Evolutionary conservation across 306 rosid species (phyloP).

Genomic region (Sechiopsis laciniata): DNA sequence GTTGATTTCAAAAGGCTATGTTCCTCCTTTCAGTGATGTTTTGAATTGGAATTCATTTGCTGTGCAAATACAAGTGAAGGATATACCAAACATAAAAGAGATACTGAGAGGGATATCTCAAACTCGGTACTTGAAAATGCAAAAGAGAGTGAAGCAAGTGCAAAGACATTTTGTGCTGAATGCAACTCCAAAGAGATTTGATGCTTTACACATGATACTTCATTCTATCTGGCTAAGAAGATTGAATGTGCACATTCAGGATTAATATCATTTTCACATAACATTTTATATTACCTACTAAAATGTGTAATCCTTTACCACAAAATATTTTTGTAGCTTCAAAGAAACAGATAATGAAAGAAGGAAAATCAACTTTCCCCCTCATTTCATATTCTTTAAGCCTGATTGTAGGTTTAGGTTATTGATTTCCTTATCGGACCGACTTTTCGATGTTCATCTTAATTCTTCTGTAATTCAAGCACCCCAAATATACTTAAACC

Average conservation of each 20-base stretch:
- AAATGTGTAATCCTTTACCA: background rate
- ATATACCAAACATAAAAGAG: conserved; percentile 31
- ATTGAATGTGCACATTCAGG: conserved; percentile 18
- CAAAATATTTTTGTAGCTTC: no score
- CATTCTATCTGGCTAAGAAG: conserved; percentile 45
- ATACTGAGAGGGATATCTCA: conserved; percentile 37
- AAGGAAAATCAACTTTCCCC: no score
- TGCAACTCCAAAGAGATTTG: conserved; percentile 35
- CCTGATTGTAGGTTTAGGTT: no score
- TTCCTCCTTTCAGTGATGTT: conserved; percentile 45
- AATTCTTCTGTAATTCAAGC: no score
- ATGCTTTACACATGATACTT: conserved; percentile 39
- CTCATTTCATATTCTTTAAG: no score
- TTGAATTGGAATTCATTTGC: conserved; percentile 39
- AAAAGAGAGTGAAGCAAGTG: conserved; percentile 37
- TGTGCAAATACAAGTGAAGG: conserved; percentile 35
- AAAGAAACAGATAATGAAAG: no score
- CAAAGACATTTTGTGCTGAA: conserved; percentile 35
- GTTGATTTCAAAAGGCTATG: conserved; percentile 34
- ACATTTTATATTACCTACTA: background rate
- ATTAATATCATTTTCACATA: background rate
- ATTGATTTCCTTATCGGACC: no score
- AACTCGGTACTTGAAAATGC: conserved; percentile 34
- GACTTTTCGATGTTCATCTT: no score
- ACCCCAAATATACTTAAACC: no score